phyloP scores from a whole-genome alignment of 1,139 yeast genomes.

The Pichia sp. region DNA sequence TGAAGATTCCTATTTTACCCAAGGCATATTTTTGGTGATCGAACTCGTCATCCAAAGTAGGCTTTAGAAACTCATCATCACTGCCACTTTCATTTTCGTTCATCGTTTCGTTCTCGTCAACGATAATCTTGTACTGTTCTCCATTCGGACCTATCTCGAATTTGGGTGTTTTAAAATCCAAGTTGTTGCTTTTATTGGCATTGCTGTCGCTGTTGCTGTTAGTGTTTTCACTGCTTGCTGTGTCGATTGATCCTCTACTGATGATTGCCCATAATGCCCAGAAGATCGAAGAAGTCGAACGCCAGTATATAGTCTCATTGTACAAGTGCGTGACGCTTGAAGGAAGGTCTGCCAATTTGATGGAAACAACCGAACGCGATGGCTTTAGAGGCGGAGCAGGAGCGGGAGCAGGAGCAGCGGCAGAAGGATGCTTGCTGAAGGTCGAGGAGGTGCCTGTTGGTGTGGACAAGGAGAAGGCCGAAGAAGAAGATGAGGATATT shows the following conservation, averaged over 20 bases:
- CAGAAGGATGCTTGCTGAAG: not conserved
- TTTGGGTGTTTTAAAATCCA: not conserved
- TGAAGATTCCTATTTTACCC: constrained; percentile 66
- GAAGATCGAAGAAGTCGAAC: constrained; percentile 69
- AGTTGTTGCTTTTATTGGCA: not conserved
- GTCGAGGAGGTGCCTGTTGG: not conserved
- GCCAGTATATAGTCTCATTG: constrained; percentile 70
- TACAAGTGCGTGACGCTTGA: constrained; percentile 47
- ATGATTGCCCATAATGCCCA: constrained; percentile 95
- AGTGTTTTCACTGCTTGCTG: constrained; percentile 24
- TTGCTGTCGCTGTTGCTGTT: not conserved
- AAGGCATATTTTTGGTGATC: constrained; percentile 72
- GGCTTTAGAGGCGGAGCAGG: constrained; percentile 10
- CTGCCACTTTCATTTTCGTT: constrained; percentile 23
- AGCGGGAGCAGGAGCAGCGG: not conserved
- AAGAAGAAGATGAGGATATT: constrained; percentile 10
- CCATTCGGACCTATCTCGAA: constrained; percentile 44
- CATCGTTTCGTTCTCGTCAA: constrained; percentile 1
- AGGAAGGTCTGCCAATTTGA: constrained; percentile 27
- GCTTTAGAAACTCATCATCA: constrained; percentile 38
- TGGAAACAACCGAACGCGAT: constrained; percentile 23
- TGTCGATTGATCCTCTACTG: constrained; percentile 23
- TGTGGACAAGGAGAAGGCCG: constrained; percentile 5
- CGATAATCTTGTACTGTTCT: constrained; percentile 35
- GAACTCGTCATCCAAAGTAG: constrained; percentile 60